phyloP scores from a whole-genome alignment of 108 stramenopile species.

The Cyclostephanos tholiformis region DNA sequence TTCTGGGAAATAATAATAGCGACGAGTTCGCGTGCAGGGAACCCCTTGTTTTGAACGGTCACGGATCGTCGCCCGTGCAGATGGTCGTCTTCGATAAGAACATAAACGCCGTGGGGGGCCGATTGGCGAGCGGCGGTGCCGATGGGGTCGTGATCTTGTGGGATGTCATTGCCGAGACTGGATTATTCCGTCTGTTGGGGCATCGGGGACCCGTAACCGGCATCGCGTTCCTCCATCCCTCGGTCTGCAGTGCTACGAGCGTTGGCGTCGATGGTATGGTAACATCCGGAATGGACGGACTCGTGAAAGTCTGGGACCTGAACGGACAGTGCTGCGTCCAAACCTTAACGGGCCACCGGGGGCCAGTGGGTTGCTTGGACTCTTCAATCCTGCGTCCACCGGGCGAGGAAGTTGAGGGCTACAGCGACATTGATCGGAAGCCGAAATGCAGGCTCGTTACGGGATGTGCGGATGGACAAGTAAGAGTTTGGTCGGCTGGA shows the following conservation, averaged over 20 bases:
- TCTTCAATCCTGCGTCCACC: constrained; percentile 28
- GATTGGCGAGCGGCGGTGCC: constrained; percentile 81
- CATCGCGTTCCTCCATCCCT: constrained; percentile 66
- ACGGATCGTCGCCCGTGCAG: constrained; percentile 71
- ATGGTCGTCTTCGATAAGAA: constrained; percentile 59
- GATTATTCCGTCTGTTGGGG: constrained; percentile 90
- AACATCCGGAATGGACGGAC: constrained; percentile 90
- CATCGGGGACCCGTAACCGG: constrained; percentile 93
- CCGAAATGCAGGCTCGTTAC: constrained; percentile 77
- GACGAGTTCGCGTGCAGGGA: constrained; percentile 66
- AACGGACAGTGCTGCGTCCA: constrained; percentile 94
- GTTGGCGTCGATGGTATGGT: constrained; percentile 64
- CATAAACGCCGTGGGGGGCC: constrained; percentile 24
- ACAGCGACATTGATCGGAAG: constrained; percentile 20
- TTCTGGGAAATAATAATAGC: constrained; percentile 40
- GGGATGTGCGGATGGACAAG: constrained; percentile 88
- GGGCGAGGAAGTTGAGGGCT: constrained; percentile 11
- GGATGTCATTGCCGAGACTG: constrained; percentile 94
- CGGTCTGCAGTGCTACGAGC: constrained; percentile 2
- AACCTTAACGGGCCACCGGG: constrained; percentile 92
- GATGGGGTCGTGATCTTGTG: constrained; percentile 94
- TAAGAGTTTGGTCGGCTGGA: constrained; percentile 84
- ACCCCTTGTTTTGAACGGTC: constrained; percentile 86
- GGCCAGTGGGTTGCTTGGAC: constrained; percentile 72
- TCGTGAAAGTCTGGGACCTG: constrained; percentile 99